A percentile compares a stretch with the other conserved stretches of the same genome.
phyloP scores from a whole-genome alignment of 495 filamentous ascomycete species.

The Ascobolus immersus region DNA sequence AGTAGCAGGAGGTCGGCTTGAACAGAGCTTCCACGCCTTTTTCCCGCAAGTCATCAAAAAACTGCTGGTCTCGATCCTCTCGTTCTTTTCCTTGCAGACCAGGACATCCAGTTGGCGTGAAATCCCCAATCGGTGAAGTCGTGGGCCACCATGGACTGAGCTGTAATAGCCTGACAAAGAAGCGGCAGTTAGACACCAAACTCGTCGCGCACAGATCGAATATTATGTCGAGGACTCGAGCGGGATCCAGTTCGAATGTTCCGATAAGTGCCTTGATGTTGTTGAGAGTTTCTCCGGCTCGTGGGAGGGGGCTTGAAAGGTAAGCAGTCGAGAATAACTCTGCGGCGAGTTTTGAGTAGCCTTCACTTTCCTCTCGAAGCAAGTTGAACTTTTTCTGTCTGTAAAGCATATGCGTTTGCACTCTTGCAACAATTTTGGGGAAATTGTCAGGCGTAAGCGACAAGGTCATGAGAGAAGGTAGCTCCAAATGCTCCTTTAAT shows the following conservation, averaged over 20 bases:
- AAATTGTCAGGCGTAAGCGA: constrained; percentile 68
- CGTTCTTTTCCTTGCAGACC: constrained; percentile 21
- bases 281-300: constrained; percentile 39
- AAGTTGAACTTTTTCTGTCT: constrained; percentile 92
- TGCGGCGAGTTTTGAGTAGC: constrained; percentile 66
- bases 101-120: background rate
- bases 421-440: constrained; percentile 52
- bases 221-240: constrained; percentile 75
- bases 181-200: constrained; percentile 59
- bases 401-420: constrained; percentile 77
- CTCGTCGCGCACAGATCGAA: constrained; percentile 70
- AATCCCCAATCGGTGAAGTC: constrained; percentile 10
- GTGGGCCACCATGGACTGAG: constrained; percentile 91
- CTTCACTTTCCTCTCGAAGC: constrained; percentile 83
- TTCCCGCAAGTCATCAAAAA: constrained; percentile 59
- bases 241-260: constrained; percentile 81
- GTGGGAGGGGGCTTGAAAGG: constrained; percentile 22
- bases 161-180: constrained; percentile 76
- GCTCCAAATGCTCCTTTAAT: constrained; percentile 68
- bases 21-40: constrained; percentile 54
- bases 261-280: constrained; percentile 75
- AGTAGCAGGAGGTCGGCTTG: constrained; percentile 21
- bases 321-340: constrained; percentile 53
- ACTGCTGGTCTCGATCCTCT: constrained; percentile 36
- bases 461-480: constrained; percentile 41